These are phyloP conservation scores for Emmonsia crescens DNA, from an alignment of 2,329 filamentous ascomycete genomes.

Conservation along the genomic window DNA sequence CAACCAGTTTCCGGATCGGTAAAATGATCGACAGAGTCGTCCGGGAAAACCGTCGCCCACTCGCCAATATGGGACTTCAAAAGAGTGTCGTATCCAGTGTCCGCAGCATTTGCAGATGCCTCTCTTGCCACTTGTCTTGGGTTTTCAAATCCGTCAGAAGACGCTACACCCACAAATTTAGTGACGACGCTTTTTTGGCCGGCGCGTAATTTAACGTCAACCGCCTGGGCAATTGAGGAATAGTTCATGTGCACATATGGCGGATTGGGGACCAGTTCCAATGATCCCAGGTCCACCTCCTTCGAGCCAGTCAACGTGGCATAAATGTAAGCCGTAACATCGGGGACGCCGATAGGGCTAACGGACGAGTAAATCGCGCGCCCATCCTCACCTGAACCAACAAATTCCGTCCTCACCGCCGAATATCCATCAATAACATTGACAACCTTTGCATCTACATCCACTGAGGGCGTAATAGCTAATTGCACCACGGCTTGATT, in stretches of 20 bases:
- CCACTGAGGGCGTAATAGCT: constrained; percentile 44
- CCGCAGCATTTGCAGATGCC: constrained; percentile 42
- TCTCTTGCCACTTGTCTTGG: constrained; percentile 45
- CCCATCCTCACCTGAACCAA: constrained; percentile 45
- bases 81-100: constrained; percentile 45
- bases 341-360: constrained; percentile 48
- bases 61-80: constrained; percentile 48
- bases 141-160: constrained; percentile 54
- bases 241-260: constrained; percentile 45
- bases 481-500: constrained; percentile 52
- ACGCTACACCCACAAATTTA: constrained; percentile 60
- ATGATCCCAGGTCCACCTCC: constrained; percentile 33
- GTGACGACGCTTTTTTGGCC: constrained; percentile 46
- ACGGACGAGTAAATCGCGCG: constrained; percentile 55
- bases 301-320: constrained; percentile 32
- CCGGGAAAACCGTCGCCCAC: constrained; percentile 52
- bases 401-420: constrained; percentile 53
- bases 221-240: constrained; percentile 55
- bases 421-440: constrained; percentile 59
- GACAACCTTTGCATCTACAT: constrained; percentile 48
- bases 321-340: constrained; percentile 53
- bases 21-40: constrained; percentile 54
- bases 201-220: constrained; percentile 42
- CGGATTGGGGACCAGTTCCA: constrained; percentile 35
- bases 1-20: constrained; percentile 45